phyloP scores from a whole-genome alignment of 2,329 filamentous ascomycete genomes.

The Talaromyces sp. region DNA sequence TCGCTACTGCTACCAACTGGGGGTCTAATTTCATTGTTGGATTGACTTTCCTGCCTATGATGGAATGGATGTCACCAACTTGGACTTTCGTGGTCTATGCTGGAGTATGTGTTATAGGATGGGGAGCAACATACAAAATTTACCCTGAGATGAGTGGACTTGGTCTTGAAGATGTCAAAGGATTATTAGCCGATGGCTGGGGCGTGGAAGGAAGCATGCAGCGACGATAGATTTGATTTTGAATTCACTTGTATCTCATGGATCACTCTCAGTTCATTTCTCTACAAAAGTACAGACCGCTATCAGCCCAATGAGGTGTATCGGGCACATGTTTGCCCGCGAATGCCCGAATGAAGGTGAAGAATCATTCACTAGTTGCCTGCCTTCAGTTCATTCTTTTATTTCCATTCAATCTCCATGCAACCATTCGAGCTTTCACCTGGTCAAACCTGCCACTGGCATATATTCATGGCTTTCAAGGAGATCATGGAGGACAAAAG shows the following conservation, averaged over 20 bases:
- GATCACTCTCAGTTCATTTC: too few species aligned
- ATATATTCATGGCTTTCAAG: too few species aligned
- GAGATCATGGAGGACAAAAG: background rate
- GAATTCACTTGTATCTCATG: background rate
- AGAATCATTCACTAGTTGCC: too few species aligned
- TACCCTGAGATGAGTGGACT: constrained; percentile 88
- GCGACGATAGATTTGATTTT: background rate
- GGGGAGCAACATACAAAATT: constrained; percentile 68
- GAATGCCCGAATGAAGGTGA: too few species aligned
- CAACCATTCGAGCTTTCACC: too few species aligned
- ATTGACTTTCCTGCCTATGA: constrained; percentile 83
- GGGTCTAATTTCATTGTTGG: constrained; percentile 82
- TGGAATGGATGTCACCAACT: constrained; percentile 71
- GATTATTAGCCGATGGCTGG: constrained; percentile 72
- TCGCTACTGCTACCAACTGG: constrained; percentile 81
- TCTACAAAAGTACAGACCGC: too few species aligned
- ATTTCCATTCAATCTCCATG: too few species aligned
- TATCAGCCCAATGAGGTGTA: too few species aligned
- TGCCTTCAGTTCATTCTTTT: too few species aligned
- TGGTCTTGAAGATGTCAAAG: constrained; percentile 77
- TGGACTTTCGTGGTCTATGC: constrained; percentile 86
- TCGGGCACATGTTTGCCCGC: too few species aligned
- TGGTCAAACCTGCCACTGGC: too few species aligned
- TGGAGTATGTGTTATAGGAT: constrained; percentile 66
- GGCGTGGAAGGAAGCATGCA: constrained; percentile 60